phyloP scores from a whole-genome alignment of 2,329 filamentous ascomycete species.

The Lachnellula arida region DNA sequence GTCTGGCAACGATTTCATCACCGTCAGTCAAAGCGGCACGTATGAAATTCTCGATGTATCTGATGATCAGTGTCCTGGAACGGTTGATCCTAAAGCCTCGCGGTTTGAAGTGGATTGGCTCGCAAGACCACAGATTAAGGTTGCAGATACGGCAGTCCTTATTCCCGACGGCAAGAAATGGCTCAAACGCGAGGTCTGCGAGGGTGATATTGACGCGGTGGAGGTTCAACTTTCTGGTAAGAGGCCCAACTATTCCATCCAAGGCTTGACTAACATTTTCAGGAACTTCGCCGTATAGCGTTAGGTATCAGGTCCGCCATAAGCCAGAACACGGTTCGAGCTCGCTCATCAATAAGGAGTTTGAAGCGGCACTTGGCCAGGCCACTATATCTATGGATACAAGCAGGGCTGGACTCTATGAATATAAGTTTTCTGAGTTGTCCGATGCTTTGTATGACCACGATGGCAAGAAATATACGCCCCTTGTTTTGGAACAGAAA shows the following conservation, averaged over 20 bases:
- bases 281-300: conserved; percentile 75
- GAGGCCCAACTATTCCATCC: conserved; percentile 16
- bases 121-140: conserved; percentile 65
- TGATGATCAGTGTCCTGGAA: conserved; percentile 78
- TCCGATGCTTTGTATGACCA: conserved; percentile 83
- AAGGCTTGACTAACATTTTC: conserved; percentile 9
- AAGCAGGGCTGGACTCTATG: conserved; percentile 72
- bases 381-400: conserved; percentile 85
- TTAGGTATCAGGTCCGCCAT: conserved; percentile 76
- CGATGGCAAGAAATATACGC: conserved; percentile 58
- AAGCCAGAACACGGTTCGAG: conserved; percentile 62
- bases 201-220: conserved; percentile 87
- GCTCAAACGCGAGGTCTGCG: conserved; percentile 79
- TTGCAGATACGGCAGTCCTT: conserved; percentile 62
- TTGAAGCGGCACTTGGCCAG: conserved; percentile 72
- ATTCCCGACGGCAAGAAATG: conserved; percentile 50
- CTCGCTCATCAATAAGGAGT: conserved; percentile 61
- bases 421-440: conserved; percentile 79
- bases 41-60: conserved; percentile 76
- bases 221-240: conserved; percentile 75
- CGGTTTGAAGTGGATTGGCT: conserved; percentile 83
- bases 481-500: conserved; percentile 70
- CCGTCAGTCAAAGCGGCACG: conserved; percentile 61
- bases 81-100: conserved; percentile 68
- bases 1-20: conserved; percentile 63